Evolutionary conservation across 164 flowering plant species (phyloP), one percentile per base, ranked within the genome.

Genomic region (Platanus orientalis): DNA sequence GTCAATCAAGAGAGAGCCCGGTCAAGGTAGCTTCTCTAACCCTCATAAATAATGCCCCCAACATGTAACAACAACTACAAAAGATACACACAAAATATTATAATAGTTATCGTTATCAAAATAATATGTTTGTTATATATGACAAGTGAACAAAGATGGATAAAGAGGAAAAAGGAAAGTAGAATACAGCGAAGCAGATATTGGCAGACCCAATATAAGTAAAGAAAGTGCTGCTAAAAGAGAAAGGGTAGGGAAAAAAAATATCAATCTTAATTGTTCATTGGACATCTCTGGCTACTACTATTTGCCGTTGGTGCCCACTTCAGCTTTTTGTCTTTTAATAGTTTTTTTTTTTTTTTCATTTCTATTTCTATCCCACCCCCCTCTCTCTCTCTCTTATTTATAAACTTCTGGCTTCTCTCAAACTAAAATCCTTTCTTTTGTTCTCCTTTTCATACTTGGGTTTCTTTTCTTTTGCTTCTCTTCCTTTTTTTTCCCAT

Each of bases 101-200:
- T 14, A 50, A 58, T 50, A 51, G n/a, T 48, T 27, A 60, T 16
- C 39, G 13, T 21, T 13, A 58, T 21, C 40, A 3, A 39, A 40
- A 55, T 47, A 29, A n/a, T n/a, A n/a, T n/a, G n/a, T n/a, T n/a
- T n/a, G n/a, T n/a, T n/a, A n/a, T n/a, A n/a, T n/a, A n/a, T n/a
- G n/a, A n/a, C n/a, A n/a, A n/a, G n/a, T n/a, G n/a, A 53, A 63
- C 51, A 52, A 27, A 49, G 64, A 51, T 30, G 24, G 20, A 49
- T 27, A 29, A 54, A 50, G 60, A 53, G 27, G 61, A 30, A 55
- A 24, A 29, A 61, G 29, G 65, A 75, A 73, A 75, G 82, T 78
- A 76, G 84, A 73, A 73, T 74, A 72, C 84, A 81, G 88, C 85
- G 81, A 84, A 79, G 84, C 84, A 79, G 73, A 73, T 64, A 30